Evolutionary conservation across 495 filamentous ascomycete genomes (phyloP), one percentile per base, ranked within the genome.

Genomic region (Paragyromitra xinjiangensis): DNA sequence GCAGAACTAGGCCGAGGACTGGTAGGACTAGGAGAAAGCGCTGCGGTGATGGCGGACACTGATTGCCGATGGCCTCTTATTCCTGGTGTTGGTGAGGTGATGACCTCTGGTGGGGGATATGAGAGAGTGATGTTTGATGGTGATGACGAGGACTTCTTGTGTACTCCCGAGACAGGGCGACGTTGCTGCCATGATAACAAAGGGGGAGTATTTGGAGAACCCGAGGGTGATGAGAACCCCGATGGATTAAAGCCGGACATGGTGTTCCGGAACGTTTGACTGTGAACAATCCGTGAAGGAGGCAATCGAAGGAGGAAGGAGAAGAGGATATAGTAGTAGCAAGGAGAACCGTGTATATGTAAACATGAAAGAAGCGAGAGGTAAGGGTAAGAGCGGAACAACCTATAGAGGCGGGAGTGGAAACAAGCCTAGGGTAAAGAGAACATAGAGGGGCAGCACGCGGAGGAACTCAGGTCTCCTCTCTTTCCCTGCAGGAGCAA

Each of bases 161-260:
- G 78, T 11, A 56, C 68, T 50, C 78, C 76, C 19, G 77, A 77
- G 34, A 75, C 75, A 48, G 80, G 79, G 39, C 80, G 74, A 45
- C 80, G 80, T 51, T 81, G 80, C 62, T 81, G 80, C 80, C 80
- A 81, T 67, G 80, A 81, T 68, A 81, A 48, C 34, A 78, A 53
- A 6, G 77, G 74, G 19, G 75, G 75, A 39, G 59, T 71, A 24
- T 72, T 79, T 45, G 66, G 42, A 61, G 74, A 73, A 39, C 74
- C 69, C 19, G 61, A 65, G 37, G 73, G 66, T 69, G 76, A 69
- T 64, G 77, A 44, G 58, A 73, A 79, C 39, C 77, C 77, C 4
- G 74, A 53, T 51, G 71, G 72, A 58, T 79, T 79, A 56, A 78
- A 75, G 51, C 79, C 79, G 79, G 80, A 78, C 80, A 81, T 81